These are phyloP conservation scores for Suillus brevipes DNA, from an alignment of 768 basidiomycete genomes.

Conservation along the genomic window DNA sequence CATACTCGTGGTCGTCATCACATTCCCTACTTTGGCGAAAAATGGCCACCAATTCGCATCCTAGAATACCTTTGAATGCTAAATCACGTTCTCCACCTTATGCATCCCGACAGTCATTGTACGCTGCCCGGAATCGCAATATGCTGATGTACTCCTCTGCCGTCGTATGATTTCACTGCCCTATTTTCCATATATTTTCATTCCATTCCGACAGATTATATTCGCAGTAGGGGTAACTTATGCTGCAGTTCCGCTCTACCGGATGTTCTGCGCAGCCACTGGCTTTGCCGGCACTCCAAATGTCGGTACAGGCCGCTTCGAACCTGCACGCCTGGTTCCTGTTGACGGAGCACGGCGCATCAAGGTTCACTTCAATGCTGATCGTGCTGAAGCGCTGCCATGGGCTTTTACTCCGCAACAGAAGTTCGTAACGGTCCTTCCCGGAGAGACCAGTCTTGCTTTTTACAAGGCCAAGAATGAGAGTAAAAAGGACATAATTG, in stretches of 20 bases:
- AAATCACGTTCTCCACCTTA: slow-evolving; percentile 21
- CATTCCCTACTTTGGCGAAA: slow-evolving; percentile 1
- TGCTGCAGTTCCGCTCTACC: slow-evolving; percentile 94
- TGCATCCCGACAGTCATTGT: slow-evolving; percentile 40
- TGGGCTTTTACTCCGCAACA: slow-evolving; percentile 95
- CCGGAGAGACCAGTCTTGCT: slow-evolving; percentile 93
- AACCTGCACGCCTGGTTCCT: slow-evolving; percentile 82
- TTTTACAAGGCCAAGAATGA: slow-evolving; percentile 94
- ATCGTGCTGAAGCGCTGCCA: slow-evolving; percentile 82
- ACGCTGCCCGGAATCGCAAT: slow-evolving; percentile 65
- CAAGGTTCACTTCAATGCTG: slow-evolving; percentile 95
- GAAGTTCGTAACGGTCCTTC: slow-evolving; percentile 84
- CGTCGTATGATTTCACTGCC: slow-evolving; percentile 51
- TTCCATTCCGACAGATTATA: slow-evolving; percentile 56
- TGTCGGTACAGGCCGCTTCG: slow-evolving; percentile 81
- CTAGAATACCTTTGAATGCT: slow-evolving; percentile 13
- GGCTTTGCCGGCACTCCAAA: slow-evolving; percentile 96
- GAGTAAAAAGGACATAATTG: slow-evolving; percentile 86
- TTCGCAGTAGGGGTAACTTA: slow-evolving; percentile 85
- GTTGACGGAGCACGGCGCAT: slow-evolving; percentile 70
- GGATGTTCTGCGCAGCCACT: slow-evolving; percentile 97
- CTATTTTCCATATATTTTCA: background rate
- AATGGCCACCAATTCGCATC: slow-evolving; percentile 1
- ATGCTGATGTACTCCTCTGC: slow-evolving; percentile 85
- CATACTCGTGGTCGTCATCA: background rate